These are phyloP conservation scores for Rhodotorula babjevae DNA, from an alignment of 768 basidiomycete genomes.

Conservation along the genomic window DNA sequence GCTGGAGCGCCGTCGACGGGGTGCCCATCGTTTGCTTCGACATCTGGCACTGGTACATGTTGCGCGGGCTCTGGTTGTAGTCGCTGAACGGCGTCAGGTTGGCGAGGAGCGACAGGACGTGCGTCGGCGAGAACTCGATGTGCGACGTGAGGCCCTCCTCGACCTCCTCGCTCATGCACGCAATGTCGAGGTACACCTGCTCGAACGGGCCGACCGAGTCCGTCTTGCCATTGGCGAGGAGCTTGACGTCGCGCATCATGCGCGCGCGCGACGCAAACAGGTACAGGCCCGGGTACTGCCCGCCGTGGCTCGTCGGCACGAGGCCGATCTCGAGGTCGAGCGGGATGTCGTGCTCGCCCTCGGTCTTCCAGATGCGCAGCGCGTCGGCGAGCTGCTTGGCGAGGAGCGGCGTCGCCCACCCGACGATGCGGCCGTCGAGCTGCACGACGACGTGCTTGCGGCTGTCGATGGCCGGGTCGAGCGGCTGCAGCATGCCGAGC, in stretches of 20 bases:
- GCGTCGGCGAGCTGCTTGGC: slow-evolving; percentile 75
- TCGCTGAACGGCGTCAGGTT: slow-evolving; percentile 98
- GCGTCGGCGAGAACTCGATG: slow-evolving; percentile 89
- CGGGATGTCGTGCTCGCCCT: slow-evolving; percentile 71
- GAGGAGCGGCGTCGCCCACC: slow-evolving; percentile 75
- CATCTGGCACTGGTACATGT: slow-evolving; percentile 66
- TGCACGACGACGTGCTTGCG: slow-evolving; percentile 78
- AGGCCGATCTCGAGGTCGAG: slow-evolving; percentile 91
- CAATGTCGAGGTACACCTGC: slow-evolving; percentile 99
- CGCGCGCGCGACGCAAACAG: slow-evolving; percentile 78
- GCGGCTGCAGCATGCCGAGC: slow-evolving; percentile 91
- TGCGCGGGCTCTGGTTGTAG: slow-evolving; percentile 80
- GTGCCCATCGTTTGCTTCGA: slow-evolving; percentile 99
- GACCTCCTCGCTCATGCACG: slow-evolving; percentile 81
- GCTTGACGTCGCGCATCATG: slow-evolving; percentile 98
- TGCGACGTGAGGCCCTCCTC: slow-evolving; percentile 71
- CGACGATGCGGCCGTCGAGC: slow-evolving; percentile 90
- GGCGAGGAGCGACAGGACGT: slow-evolving; percentile 91
- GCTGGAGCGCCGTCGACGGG: slow-evolving; percentile 80
- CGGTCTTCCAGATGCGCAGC: slow-evolving; percentile 91
- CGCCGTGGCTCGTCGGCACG: slow-evolving; percentile 81
- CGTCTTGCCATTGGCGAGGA: slow-evolving; percentile 72
- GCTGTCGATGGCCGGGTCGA: slow-evolving; percentile 74
- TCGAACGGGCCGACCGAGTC: slow-evolving; percentile 95
- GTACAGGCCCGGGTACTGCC: slow-evolving; percentile 94